These are phyloP conservation scores for Entomophthora muscae DNA, from an alignment of 371 early-diverging fungal genomes.

Conservation along the genomic window DNA sequence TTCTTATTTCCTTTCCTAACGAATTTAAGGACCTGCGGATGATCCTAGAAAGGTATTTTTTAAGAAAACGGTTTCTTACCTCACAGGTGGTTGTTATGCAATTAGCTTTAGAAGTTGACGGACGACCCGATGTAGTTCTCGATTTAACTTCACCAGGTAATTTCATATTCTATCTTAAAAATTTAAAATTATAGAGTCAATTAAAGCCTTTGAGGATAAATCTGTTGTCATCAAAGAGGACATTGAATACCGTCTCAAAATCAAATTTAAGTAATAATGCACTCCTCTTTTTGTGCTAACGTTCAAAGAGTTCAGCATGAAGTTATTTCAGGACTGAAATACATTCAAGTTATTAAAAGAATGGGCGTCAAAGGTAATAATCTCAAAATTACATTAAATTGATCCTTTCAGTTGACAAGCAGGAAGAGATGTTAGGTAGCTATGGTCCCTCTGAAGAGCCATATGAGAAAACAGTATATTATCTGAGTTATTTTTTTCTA, in stretches of 20 bases:
- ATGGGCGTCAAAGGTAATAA: conserved; percentile 29
- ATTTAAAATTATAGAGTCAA: conserved; percentile 14
- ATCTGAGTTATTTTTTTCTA: not conserved
- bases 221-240: conserved; percentile 90
- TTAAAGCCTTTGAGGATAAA: conserved; percentile 40
- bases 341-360: conserved; percentile 84
- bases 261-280: conserved; percentile 45
- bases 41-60: conserved; percentile 14
- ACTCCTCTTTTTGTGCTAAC: not conserved
- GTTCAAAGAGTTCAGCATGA: conserved; percentile 67
- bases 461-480: conserved; percentile 52
- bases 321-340: conserved; percentile 87
- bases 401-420: conserved; percentile 51
- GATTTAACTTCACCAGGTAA: conserved; percentile 53
- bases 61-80: too few species aligned
- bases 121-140: conserved; percentile 63
- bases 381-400: not conserved
- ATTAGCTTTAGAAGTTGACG: conserved; percentile 65
- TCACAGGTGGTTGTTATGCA: conserved; percentile 19
- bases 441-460: conserved; percentile 65
- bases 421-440: conserved; percentile 90
- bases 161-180: not conserved
- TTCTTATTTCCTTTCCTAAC: conserved; percentile 1
- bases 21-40: conserved; percentile 9
- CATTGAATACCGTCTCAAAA: conserved; percentile 79